phyloP scores from a whole-genome alignment of 768 basidiomycete species.

The Tricholoma furcatifolium region DNA sequence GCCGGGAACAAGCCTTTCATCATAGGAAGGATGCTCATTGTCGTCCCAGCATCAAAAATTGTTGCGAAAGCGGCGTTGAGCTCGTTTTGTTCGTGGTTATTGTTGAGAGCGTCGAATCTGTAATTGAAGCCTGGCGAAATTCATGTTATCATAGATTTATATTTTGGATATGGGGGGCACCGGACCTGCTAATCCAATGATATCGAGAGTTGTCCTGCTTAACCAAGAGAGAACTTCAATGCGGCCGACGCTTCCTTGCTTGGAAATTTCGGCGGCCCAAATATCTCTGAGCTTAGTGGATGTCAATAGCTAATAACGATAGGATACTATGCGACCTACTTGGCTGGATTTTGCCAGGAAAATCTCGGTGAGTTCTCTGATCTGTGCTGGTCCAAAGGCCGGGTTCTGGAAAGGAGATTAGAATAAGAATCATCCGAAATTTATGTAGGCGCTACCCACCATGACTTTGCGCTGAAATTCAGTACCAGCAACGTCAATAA shows the following conservation, averaged over 20 bases:
- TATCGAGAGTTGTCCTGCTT: constrained; percentile 68
- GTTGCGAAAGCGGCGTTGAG: constrained; percentile 45
- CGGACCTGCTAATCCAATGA: constrained; percentile 69
- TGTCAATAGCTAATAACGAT: constrained; percentile 3
- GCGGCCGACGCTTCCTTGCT: constrained; percentile 21
- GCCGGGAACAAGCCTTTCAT: constrained; percentile 29
- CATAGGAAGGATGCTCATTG: constrained; percentile 25
- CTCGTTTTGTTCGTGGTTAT: constrained; percentile 32
- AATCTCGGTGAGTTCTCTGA: constrained; percentile 54
- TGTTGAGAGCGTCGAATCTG: constrained; percentile 22
- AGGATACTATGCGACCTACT: constrained; percentile 25
- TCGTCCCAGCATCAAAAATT: constrained; percentile 40
- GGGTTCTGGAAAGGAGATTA: constrained; percentile 46
- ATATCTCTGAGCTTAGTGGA: constrained; percentile 47
- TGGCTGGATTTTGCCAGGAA: constrained; percentile 54
- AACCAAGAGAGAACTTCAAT: constrained; percentile 68
- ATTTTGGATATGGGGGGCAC: constrained; percentile 23
- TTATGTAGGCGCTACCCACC: constrained; percentile 26
- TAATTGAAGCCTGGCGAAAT: constrained; percentile 27
- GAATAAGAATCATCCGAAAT: background rate
- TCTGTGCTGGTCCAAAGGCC: constrained; percentile 60
- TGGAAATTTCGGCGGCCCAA: constrained; percentile 37
- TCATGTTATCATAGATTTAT: constrained; percentile 29
- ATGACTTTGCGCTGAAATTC: constrained; percentile 39
- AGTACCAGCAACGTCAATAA: background rate